phyloP scores from a whole-genome alignment of 805 yeast species.

The Wickerhamiella slavikovae region DNA sequence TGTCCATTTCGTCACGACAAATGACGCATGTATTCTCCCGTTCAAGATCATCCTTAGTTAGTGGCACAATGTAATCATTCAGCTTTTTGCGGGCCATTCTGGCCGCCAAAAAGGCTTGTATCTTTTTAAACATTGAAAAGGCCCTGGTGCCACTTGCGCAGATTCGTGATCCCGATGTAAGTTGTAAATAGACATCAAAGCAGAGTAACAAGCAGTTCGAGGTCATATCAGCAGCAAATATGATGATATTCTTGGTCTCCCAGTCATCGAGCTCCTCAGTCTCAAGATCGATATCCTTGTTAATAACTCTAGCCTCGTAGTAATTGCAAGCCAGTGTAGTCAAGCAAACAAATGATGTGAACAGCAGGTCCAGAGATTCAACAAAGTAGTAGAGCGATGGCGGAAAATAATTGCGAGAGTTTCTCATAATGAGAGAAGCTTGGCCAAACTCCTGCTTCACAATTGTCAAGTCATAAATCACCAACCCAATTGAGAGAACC shows the following conservation, averaged over 20 bases:
- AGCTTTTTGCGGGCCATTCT: conserved; percentile 30
- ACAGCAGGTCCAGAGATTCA: too few species aligned
- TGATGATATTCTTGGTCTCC: conserved; percentile 45
- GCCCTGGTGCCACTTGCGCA: background rate
- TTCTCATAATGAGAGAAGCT: conserved; percentile 11
- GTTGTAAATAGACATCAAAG: conserved; percentile 17
- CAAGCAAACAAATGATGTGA: conserved; percentile 18
- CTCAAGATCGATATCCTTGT: conserved; percentile 1
- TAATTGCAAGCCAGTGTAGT: background rate
- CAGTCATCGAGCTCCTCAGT: conserved; percentile 42
- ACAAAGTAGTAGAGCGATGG: conserved; percentile 25
- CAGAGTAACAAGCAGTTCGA: background rate
- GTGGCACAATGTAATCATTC: conserved; percentile 41
- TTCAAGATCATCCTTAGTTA: conserved; percentile 38
- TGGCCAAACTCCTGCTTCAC: conserved; percentile 26
- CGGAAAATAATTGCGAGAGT: conserved; percentile 17
- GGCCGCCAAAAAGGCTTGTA: conserved; percentile 14
- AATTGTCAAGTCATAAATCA: conserved; percentile 28
- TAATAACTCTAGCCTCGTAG: conserved; percentile 1
- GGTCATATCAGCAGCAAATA: conserved; percentile 33
- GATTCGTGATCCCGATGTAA: background rate
- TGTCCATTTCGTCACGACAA: conserved; percentile 75
- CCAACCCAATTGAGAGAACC: too few species aligned
- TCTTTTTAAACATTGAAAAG: conserved; percentile 13
- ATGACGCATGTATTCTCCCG: conserved; percentile 57